Evolutionary conservation across 202 grass and related monocot species (phyloP).

Genomic region (Setaria italica): DNA sequence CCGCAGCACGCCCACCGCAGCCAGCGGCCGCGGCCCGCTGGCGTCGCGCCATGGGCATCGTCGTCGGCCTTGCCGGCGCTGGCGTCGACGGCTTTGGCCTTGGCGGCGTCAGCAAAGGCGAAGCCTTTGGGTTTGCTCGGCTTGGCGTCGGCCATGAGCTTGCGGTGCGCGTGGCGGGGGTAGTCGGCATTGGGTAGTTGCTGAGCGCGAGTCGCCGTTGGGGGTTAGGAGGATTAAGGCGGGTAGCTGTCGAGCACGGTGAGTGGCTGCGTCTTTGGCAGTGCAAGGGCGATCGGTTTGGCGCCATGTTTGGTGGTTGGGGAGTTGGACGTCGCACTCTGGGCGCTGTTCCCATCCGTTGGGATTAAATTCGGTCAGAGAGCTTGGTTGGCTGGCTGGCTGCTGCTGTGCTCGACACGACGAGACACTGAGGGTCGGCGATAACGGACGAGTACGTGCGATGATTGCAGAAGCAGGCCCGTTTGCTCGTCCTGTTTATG

Average conservation of each 20-base stretch:
- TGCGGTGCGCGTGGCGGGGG: slow-evolving; percentile 1
- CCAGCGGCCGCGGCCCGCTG: neutral
- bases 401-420: neutral
- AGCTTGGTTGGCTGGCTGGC: neutral
- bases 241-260: slow-evolving; percentile 34
- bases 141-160: slow-evolving; percentile 30
- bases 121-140: slow-evolving; percentile 20
- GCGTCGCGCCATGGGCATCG: neutral
- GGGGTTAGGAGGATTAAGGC: slow-evolving; percentile 38
- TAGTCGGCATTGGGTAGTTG: slow-evolving; percentile 14
- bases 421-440: neutral
- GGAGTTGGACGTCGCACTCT: slow-evolving; percentile 34
- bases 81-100: neutral
- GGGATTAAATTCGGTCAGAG: slow-evolving; percentile 42
- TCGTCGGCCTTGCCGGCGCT: neutral
- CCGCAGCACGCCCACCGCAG: slow-evolving; percentile 53
- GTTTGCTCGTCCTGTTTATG: neutral
- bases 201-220: slow-evolving; percentile 21
- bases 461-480: neutral
- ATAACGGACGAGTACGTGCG: neutral
- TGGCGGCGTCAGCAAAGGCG: slow-evolving; percentile 6
- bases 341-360: neutral
- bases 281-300: neutral
- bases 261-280: neutral
- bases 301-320: slow-evolving; percentile 41